Conservation (phyloP, 192 early-diverging fungal genomes). For the Borealophlyctis nickersoniae region DNA sequence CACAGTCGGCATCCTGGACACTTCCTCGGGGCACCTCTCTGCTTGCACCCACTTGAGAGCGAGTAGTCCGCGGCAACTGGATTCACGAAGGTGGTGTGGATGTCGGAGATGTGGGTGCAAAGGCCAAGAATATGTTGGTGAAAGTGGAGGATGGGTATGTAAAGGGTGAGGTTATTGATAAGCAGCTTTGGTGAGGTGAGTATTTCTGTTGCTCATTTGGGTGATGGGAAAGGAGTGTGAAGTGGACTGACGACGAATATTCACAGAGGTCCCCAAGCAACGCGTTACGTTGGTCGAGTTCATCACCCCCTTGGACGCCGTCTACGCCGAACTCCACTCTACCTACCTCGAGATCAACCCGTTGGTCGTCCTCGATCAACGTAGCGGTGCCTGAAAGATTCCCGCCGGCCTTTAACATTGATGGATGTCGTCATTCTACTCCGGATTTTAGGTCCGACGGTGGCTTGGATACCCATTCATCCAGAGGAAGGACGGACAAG, state of each 20-base stretch:
- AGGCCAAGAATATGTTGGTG: slow-evolving; percentile 84
- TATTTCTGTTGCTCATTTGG: not conserved
- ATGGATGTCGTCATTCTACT: too few relatives aligned
- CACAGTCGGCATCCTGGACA: slow-evolving; percentile 83
- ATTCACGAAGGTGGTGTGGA: slow-evolving; percentile 99
- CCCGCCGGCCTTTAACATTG: too few relatives aligned
- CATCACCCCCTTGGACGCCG: slow-evolving; percentile 86
- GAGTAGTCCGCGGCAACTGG: slow-evolving; percentile 98
- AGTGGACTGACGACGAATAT: not conserved
- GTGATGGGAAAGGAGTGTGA: not conserved
- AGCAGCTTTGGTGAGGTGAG: slow-evolving; percentile 35
- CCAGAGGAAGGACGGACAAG: too few relatives aligned
- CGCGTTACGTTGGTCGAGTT: slow-evolving; percentile 83
- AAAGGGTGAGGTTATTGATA: slow-evolving; percentile 58
- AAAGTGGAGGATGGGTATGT: slow-evolving; percentile 78
- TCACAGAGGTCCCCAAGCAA: slow-evolving; percentile 36
- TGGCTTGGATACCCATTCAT: too few relatives aligned
- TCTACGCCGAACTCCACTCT: slow-evolving; percentile 96
- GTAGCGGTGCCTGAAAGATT: too few relatives aligned
- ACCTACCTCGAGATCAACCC: slow-evolving; percentile 99
- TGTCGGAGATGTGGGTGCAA: slow-evolving; percentile 97
- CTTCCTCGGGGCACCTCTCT: slow-evolving; percentile 92
- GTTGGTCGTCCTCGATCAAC: slow-evolving; percentile 91
- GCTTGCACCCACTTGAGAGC: slow-evolving; percentile 84
- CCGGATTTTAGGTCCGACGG: too few relatives aligned